phyloP scores from a whole-genome alignment of 73 alveolate genomes.

The Urostyla sp. region DNA sequence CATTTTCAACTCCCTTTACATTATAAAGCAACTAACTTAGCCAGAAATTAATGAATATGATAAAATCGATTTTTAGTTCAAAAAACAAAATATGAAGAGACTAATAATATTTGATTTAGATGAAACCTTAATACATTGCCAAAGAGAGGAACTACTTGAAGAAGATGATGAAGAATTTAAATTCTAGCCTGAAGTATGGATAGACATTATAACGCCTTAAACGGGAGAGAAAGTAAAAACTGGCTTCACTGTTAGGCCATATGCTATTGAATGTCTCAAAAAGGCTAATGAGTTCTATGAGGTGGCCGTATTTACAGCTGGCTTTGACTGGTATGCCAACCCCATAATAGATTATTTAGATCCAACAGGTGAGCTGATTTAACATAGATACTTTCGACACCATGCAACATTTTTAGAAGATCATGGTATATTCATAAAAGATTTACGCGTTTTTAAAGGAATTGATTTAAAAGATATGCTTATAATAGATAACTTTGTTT shows the following conservation, averaged over 20 bases:
- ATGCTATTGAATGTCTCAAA: slow-evolving; percentile 63
- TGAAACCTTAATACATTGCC: slow-evolving; percentile 48
- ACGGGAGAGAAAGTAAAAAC: not conserved
- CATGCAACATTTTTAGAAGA: slow-evolving; percentile 63
- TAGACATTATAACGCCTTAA: not conserved
- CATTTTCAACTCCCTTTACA: not conserved
- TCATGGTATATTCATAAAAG: slow-evolving; percentile 61
- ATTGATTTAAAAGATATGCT: slow-evolving; percentile 49
- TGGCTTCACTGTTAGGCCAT: slow-evolving; percentile 72
- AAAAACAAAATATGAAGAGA: slow-evolving; percentile 29
- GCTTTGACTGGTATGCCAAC: slow-evolving; percentile 77
- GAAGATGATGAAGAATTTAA: not conserved
- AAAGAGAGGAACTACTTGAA: not conserved
- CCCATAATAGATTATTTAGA: slow-evolving; percentile 78
- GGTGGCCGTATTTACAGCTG: slow-evolving; percentile 82
- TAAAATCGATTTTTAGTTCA: not conserved
- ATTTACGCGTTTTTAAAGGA: slow-evolving; percentile 56
- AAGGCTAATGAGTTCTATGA: slow-evolving; percentile 73
- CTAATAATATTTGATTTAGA: slow-evolving; percentile 47
- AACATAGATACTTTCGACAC: slow-evolving; percentile 77
- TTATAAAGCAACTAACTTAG: not conserved
- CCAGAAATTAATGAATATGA: not conserved
- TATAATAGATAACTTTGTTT: slow-evolving; percentile 64
- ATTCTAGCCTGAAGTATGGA: slow-evolving; percentile 5
- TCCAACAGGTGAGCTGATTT: slow-evolving; percentile 75